These are phyloP conservation scores for Eutrema japonicum DNA, from an alignment of 345 rosid species.

Conservation along the genomic window DNA sequence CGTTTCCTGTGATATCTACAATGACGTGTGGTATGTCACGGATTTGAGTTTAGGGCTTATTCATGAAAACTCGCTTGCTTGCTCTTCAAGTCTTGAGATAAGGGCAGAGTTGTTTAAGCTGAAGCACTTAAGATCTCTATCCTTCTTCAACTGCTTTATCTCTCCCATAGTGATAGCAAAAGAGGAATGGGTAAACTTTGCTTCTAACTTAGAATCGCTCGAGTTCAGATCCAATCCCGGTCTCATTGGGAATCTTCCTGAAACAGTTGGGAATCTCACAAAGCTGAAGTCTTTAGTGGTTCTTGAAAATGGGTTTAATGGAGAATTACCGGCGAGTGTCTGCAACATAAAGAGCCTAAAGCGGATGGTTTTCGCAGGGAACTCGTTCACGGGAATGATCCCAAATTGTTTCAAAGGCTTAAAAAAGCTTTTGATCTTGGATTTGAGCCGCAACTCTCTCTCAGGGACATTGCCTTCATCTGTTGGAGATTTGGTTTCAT, in stretches of 20 bases:
- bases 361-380: constrained; percentile 62
- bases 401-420: constrained; percentile 59
- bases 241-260: constrained; percentile 57
- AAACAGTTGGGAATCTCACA: constrained; percentile 52
- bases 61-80: constrained; percentile 77
- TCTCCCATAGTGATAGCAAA: constrained; percentile 50
- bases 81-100: constrained; percentile 60
- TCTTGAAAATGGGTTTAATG: constrained; percentile 67
- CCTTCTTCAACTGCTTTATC: constrained; percentile 75
- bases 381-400: constrained; percentile 57
- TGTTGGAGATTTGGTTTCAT: constrained; percentile 62
- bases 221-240: constrained; percentile 81
- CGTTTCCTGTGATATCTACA: constrained; percentile 79
- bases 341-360: constrained; percentile 50
- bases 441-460: constrained; percentile 71
- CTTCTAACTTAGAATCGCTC: constrained; percentile 57
- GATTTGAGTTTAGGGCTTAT: constrained; percentile 69
- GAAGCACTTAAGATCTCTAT: constrained; percentile 69
- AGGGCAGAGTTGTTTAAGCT: constrained; percentile 70
- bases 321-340: constrained; percentile 56
- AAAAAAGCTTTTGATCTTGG: constrained; percentile 65
- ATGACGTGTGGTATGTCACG: constrained; percentile 81
- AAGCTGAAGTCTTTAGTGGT: constrained; percentile 76
- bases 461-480: constrained; percentile 65
- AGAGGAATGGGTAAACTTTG: constrained; percentile 58